Conservation (phyloP, 2,329 filamentous ascomycete genomes). For the Paracorniculantispora psalliotae region DNA sequence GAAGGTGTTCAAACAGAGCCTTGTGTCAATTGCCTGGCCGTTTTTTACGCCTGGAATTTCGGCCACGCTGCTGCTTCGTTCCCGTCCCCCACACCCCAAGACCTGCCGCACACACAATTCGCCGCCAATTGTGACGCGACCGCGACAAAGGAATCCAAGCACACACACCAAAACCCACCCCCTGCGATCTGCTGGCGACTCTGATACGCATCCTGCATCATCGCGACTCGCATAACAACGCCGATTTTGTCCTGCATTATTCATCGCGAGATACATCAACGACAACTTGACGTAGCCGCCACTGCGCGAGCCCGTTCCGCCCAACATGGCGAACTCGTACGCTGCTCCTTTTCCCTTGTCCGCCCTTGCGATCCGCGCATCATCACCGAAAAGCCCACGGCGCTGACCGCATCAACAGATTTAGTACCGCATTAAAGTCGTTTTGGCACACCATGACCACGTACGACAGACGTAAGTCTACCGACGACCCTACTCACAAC, state of each 20-base stretch:
- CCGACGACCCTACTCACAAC: background rate
- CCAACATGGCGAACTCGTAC: conserved; percentile 14
- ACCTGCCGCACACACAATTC: background rate
- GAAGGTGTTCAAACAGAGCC: too few relatives aligned
- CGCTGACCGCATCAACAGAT: conserved; percentile 34
- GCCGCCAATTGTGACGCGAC: conserved; percentile 12
- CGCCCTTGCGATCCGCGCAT: background rate
- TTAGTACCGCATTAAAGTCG: conserved; percentile 71
- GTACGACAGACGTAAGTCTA: conserved; percentile 58
- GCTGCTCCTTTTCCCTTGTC: background rate
- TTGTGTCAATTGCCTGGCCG: too few relatives aligned
- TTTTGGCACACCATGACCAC: conserved; percentile 93
- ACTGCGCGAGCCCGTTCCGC: background rate
- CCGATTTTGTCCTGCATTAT: background rate
- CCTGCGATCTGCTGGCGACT: background rate
- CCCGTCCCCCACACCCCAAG: background rate
- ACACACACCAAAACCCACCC: background rate
- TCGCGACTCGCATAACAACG: background rate
- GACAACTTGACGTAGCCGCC: background rate
- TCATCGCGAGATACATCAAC: background rate
- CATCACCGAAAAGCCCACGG: background rate
- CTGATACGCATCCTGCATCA: background rate
- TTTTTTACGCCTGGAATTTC: background rate
- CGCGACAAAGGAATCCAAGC: conserved; percentile 7
- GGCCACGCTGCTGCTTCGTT: background rate